A percentile compares a stretch with the other conserved stretches of the same genome.
Evolutionary conservation across 345 rosid genomes (phyloP).

Genomic region (Populus alba): DNA sequence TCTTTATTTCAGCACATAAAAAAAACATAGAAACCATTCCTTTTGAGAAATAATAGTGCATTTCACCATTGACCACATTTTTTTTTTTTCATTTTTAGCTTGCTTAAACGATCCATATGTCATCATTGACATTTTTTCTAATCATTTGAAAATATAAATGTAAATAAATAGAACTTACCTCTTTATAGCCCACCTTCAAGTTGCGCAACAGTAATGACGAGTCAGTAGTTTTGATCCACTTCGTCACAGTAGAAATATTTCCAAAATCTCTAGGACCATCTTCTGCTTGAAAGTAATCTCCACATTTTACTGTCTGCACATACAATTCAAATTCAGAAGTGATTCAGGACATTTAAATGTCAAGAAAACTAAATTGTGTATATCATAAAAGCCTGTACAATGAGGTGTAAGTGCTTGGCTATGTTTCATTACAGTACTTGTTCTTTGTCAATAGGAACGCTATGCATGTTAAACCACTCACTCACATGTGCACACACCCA

Average conservation of each 20-base stretch:
- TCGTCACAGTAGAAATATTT: slow-evolving; percentile 50
- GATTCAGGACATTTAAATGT: not conserved
- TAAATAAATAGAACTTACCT: slow-evolving; percentile 39
- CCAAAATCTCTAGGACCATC: slow-evolving; percentile 82
- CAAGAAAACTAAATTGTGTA: not conserved
- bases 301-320: slow-evolving; percentile 65
- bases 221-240: slow-evolving; percentile 53
- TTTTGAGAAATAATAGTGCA: not conserved
- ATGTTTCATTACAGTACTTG: not conserved
- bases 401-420: not conserved
- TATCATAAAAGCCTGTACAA: too few species aligned
- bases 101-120: not conserved
- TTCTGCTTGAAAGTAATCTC: slow-evolving; percentile 79
- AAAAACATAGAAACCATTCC: not conserved
- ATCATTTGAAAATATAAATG: not conserved
- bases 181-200: slow-evolving; percentile 69
- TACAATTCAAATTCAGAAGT: slow-evolving; percentile 13
- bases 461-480: not conserved
- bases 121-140: not conserved
- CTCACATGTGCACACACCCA: not conserved
- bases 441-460: not conserved
- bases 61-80: not conserved
- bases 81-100: not conserved
- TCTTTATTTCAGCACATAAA: not conserved
- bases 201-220: slow-evolving; percentile 65